Base-by-base conservation (phyloP, 2,329 filamentous ascomycete genomes). In the Nigrospora osmanthi region DNA sequence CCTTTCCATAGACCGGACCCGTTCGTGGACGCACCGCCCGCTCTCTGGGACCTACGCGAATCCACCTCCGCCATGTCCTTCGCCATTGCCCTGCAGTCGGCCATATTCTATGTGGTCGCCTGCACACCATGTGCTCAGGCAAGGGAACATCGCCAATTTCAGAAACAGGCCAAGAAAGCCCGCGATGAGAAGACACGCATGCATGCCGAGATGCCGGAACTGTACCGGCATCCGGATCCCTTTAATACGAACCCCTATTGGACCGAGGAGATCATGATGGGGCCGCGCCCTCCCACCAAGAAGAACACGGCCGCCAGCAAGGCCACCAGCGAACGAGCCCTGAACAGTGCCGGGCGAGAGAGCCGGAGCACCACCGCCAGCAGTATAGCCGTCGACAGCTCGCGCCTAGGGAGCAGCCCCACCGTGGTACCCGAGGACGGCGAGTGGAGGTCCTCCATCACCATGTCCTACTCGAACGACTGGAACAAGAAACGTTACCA, bases 241-340 rank as follows among this genome's bases (percentile, higher is more conserved):
- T 93, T 89, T 56, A 84, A 83, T 57, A 95, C 89, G 28, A 96
- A 96, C 57, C 83, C 85, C 12, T 88, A 87, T 66, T 96, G 90
- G 90, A 72, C 77, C 31, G 86, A 93, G 59, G 90, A 96, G 64
- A 94, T 96, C 52, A 74, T 73, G 50, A 76, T 90, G 66, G 90
- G 90, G 0, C 90, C 90, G 52, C 81, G 79, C 3, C 75, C 86
- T 33, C 83, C 82, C 31, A 83, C 83, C 56, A 76, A 83, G 62
- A 66, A 75, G 47, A 63, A 65, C 54, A 64, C 60, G 57, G 64
- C 51, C 47, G 67, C 58, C 52, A 78, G 65, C 65, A 80, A 75
- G 66, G 80, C 71, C 58, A 69, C 67, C 41, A 81, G 77, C 55
- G 75, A 82, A 52, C 72, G 80, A 42, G 76, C 77, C 15, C 64